A percentile compares a stretch with the other conserved stretches of the same genome.
Conservation (phyloP, 352 stramenopile genomes). For the Globisporangium splendens region DNA sequence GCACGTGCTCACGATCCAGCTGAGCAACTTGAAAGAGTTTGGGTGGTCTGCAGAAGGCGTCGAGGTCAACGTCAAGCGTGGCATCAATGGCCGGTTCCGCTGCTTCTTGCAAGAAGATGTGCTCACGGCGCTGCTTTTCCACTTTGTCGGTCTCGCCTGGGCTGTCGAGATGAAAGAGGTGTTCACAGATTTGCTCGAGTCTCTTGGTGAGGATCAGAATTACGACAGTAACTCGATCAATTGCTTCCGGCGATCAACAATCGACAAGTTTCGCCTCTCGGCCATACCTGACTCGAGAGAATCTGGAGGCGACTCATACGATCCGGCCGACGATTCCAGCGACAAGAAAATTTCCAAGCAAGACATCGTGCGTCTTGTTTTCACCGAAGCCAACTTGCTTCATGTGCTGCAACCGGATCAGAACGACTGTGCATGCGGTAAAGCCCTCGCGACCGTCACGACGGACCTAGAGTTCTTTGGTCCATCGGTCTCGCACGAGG, state of each 20-base stretch:
- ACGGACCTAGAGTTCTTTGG: constrained; percentile 55
- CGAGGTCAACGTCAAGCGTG: constrained; percentile 30
- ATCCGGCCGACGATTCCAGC: constrained; percentile 11
- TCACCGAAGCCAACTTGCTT: constrained; percentile 31
- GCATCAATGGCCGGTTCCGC: constrained; percentile 43
- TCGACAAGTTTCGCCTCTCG: constrained; percentile 21
- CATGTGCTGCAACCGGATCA: constrained; percentile 9
- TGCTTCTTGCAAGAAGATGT: constrained; percentile 41
- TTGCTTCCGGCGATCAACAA: constrained; percentile 12
- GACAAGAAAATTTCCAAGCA: constrained; percentile 25
- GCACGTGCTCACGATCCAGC: constrained; percentile 43
- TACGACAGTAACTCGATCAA: constrained; percentile 1
- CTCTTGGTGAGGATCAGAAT: constrained; percentile 13
- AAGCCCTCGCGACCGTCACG: constrained; percentile 30
- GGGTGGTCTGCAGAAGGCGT: constrained; percentile 30
- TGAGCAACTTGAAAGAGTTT: constrained; percentile 42
- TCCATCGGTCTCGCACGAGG: constrained; percentile 33
- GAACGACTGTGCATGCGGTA: background rate
- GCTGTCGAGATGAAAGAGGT: constrained; percentile 20
- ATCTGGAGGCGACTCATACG: constrained; percentile 13
- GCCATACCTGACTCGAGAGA: constrained; percentile 22
- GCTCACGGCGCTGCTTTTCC: constrained; percentile 42
- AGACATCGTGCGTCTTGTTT: constrained; percentile 39
- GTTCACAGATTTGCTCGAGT: constrained; percentile 23
- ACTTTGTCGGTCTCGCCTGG: constrained; percentile 40